Evolutionary conservation across 345 rosid species (phyloP), one percentile per base, ranked within the genome.

Genomic region (Lagerstroemia speciosa): DNA sequence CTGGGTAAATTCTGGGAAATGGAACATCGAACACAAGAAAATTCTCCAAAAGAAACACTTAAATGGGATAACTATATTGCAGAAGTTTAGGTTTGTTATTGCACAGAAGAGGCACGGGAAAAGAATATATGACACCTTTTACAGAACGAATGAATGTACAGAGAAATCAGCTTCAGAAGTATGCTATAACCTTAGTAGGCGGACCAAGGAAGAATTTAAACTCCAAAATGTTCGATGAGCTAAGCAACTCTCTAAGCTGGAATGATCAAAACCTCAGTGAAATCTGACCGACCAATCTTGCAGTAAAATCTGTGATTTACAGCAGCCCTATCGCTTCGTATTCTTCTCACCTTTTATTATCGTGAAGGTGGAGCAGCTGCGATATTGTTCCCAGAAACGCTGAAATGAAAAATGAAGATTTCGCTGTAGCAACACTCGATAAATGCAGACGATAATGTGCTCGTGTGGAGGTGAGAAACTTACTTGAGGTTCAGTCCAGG

Each of bases 401-500:
- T 86, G 66, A 65, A 63, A 70, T 26, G 3, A 46, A 32, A 62
- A 69, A 72, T 37, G 46, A 41, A 50, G 26, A 57, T 55, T 80
- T 17, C 78, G 82, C 43, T 57, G 38, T 34, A 45, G 37, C 58
- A 26, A n/a, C 64, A 74, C 38, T 65, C 33, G 30, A 33, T 9
- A 61, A 37, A 27, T 38, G 30, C 11, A 64, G 58, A 8, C 0
- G 43, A 57, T 36, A 57, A 68, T 6, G 64, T 5, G 71, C 67
- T 27, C 61, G 11, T 19, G 30, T 19, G 61, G 46, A 20, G 73
- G 74, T 45, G 24, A 29, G 29, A 70, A 4, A 66, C 76, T 79
- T 80, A 94, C 96, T 84, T 76, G 19, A 89, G 76, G 37, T 77
- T 76, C 68, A 89, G 81, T 30, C 90, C 86, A 3, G 84, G 75